These are phyloP conservation scores for Fusarium anguioides DNA, from an alignment of 2,329 filamentous ascomycete species.

Conservation along the genomic window DNA sequence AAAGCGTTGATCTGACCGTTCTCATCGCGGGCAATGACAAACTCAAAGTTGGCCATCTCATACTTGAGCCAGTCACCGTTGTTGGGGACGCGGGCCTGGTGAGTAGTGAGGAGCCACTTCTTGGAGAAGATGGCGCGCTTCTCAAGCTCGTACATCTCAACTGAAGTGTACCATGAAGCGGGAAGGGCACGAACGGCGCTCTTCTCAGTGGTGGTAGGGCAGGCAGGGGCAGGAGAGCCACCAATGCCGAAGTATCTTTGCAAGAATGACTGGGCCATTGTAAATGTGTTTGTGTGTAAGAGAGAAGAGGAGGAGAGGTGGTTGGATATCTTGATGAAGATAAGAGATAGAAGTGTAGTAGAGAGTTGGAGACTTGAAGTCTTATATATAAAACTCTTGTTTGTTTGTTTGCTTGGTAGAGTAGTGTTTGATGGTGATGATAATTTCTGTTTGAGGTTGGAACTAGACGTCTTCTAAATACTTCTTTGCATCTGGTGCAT, in stretches of 20 bases:
- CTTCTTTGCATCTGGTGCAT: slow-evolving; percentile 16
- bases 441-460: slow-evolving; percentile 24
- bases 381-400: slow-evolving; percentile 31
- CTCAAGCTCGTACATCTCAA: slow-evolving; percentile 68
- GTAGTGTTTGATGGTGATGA: slow-evolving; percentile 29
- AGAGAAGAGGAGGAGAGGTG: background rate
- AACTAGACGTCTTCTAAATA: slow-evolving; percentile 41
- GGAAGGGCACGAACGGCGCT: slow-evolving; percentile 55
- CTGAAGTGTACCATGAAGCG: slow-evolving; percentile 62
- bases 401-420: slow-evolving; percentile 11
- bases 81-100: slow-evolving; percentile 61
- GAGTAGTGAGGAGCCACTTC: slow-evolving; percentile 66
- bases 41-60: slow-evolving; percentile 65
- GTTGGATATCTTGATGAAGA: slow-evolving; percentile 14
- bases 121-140: slow-evolving; percentile 67
- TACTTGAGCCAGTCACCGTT: slow-evolving; percentile 68
- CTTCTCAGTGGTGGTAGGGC: slow-evolving; percentile 29
- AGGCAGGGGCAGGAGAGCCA: slow-evolving; percentile 19
- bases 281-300: slow-evolving; percentile 16
- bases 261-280: slow-evolving; percentile 46
- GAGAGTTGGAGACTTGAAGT: slow-evolving; percentile 7
- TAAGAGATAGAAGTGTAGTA: background rate
- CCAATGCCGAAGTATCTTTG: slow-evolving; percentile 55
- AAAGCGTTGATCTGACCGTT: slow-evolving; percentile 66
- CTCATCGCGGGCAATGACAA: slow-evolving; percentile 63